Base-by-base conservation (phyloP, 2,329 filamentous ascomycete species). In the Diaporthe sp. region DNA sequence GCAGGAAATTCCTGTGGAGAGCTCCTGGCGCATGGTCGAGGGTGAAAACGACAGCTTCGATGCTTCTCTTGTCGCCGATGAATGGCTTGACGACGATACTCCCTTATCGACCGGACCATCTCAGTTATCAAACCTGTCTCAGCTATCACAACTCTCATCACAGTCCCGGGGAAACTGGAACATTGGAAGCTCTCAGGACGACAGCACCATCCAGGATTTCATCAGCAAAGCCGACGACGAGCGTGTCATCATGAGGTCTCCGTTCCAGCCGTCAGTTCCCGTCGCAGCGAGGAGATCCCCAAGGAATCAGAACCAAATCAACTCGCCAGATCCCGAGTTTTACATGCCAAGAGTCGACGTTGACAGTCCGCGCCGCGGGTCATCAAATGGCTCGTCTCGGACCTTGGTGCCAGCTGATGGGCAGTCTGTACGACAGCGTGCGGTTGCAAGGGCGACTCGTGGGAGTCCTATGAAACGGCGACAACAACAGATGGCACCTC, bases 11-110 rank as follows among this genome's bases (percentile, higher is more conserved):
- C 85, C 86, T 47, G 84, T 89, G 55, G 88, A 89, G 76, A 86
- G 87, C 77, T 91, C 89, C 28, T 91, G 89, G 89, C 89, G 89
- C 77, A 86, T 91, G 82, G 89, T 91, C 17, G 89, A 91, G 74
- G 89, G 86, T 79, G 89, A 91, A 73, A 87, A 91, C 80, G 89
- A 91, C 79, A 90, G 88, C 78, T 91, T 91, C 79, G 89, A 90
- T 77, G 90, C 89, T 8, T 86, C 87, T 13, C 84, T 90, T 71
- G 81, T 90, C 22, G 85, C 87, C 10, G 84, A 86, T 45, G 80
- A 87, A 40, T 81, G 81, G 47, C 83, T 84, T 58, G 86, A 87
- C 57, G 83, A 86, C 64, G 81, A 84, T 35, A 77, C 82, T 33
- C 77, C 83, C 67, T 75, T 84, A 1, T 86, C 85, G 60, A 85